Evolutionary conservation across 2,329 filamentous ascomycete species (phyloP).

Genomic region (Rutstroemia sydowiana): DNA sequence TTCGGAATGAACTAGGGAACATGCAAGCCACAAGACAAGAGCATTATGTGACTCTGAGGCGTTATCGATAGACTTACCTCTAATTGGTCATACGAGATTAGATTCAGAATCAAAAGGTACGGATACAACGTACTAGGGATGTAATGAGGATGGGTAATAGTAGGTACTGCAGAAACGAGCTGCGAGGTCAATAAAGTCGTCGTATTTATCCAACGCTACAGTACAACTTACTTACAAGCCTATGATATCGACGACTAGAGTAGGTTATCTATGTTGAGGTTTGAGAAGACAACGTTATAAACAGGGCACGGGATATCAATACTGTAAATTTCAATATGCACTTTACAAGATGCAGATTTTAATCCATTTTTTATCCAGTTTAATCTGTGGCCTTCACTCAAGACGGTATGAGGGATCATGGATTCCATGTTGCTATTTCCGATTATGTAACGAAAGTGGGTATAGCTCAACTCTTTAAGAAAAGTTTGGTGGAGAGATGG

Average conservation of each 20-base stretch:
- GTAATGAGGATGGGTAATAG: not conserved
- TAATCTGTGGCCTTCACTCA: not conserved
- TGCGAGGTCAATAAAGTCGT: not conserved
- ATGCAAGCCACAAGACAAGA: not conserved
- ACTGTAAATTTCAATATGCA: too few relatives aligned
- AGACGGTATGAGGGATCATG: not conserved
- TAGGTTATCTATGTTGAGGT: too few relatives aligned
- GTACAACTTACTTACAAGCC: too few relatives aligned
- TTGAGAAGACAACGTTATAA: too few relatives aligned
- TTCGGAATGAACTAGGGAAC: not conserved
- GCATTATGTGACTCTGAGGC: not conserved
- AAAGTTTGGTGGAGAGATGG: not conserved
- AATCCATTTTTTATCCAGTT: too few relatives aligned
- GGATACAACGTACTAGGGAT: not conserved
- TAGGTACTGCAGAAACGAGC: not conserved
- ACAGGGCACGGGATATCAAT: too few relatives aligned
- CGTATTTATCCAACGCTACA: not conserved
- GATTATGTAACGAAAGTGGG: not conserved
- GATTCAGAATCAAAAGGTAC: not conserved
- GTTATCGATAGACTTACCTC: not conserved
- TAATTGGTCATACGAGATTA: not conserved
- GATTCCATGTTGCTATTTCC: not conserved
- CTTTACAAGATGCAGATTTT: not conserved
- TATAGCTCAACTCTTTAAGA: not conserved
- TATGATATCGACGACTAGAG: too few relatives aligned